These are phyloP conservation scores for Gossypium davidsonii DNA, from an alignment of 441 rosid species.

Conservation along the genomic window DNA sequence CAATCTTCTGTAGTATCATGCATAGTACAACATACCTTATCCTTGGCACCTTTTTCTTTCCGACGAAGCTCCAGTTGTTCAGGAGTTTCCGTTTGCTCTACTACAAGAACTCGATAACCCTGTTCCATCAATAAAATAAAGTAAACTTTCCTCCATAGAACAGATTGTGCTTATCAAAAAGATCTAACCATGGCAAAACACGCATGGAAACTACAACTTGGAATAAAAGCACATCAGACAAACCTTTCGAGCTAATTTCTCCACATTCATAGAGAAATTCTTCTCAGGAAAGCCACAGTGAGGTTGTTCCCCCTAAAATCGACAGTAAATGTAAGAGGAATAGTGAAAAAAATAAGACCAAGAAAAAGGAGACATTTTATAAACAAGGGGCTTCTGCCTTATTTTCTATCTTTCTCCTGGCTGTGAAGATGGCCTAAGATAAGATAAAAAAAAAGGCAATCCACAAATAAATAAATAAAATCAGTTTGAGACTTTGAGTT, in stretches of 20 bases:
- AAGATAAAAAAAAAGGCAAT: neutral
- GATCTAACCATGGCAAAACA: neutral
- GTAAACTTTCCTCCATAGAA: constrained; percentile 15
- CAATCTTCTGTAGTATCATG: neutral
- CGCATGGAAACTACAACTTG: constrained; percentile 11
- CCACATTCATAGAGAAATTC: constrained; percentile 80
- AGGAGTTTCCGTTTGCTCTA: constrained; percentile 99
- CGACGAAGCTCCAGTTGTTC: constrained; percentile 93
- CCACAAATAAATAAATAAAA: neutral
- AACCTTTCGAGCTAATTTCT: constrained; percentile 95
- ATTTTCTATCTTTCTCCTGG: neutral
- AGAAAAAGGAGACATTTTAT: neutral
- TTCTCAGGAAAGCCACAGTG: constrained; percentile 99
- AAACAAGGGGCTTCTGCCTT: neutral
- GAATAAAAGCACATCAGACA: constrained; percentile 18
- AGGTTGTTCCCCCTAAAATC: constrained; percentile 93
- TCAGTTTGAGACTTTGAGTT: neutral
- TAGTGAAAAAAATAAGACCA: constrained; percentile 11
- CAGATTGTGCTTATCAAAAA: constrained; percentile 15
- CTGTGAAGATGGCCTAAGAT: neutral
- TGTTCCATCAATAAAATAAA: constrained; percentile 33
- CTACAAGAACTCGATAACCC: constrained; percentile 95
- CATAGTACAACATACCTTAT: constrained; percentile 56
- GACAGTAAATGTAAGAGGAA: constrained; percentile 16
- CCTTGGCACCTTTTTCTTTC: constrained; percentile 82